These are phyloP conservation scores for Claviceps purpurea DNA, from an alignment of 2,329 filamentous ascomycete species.

Conservation along the genomic window DNA sequence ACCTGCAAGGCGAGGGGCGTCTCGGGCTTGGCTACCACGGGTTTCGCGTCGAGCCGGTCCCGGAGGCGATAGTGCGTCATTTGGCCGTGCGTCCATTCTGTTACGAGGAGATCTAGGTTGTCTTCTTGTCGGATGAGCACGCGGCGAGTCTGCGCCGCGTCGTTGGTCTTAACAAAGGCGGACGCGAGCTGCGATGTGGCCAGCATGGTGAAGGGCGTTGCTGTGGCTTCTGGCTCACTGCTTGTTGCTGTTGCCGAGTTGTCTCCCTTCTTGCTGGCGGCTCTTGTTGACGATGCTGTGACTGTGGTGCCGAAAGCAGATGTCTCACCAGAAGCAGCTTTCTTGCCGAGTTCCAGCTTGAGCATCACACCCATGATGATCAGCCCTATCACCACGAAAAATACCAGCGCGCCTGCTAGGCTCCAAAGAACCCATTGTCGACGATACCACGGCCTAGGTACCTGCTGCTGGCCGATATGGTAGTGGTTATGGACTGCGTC, in stretches of 20 bases:
- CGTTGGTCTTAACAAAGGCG: slow-evolving; percentile 2
- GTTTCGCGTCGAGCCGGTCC: slow-evolving; percentile 5
- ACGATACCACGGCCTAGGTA: slow-evolving; percentile 8
- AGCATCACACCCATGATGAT: slow-evolving; percentile 10
- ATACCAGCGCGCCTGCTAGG: background rate
- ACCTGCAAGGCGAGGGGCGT: slow-evolving; percentile 10
- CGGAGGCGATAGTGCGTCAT: slow-evolving; percentile 4
- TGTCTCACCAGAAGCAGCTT: background rate
- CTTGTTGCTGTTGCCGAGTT: background rate
- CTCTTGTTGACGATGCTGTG: background rate
- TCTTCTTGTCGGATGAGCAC: slow-evolving; percentile 13
- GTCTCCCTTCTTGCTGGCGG: background rate
- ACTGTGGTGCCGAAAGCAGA: background rate
- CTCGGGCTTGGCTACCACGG: slow-evolving; percentile 7
- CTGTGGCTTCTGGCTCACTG: background rate
- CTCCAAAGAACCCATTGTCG: slow-evolving; percentile 7
- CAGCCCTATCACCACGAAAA: slow-evolving; percentile 3
- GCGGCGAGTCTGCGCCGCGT: slow-evolving; percentile 2
- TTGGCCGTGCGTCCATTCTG: slow-evolving; percentile 5
- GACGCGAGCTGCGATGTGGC: slow-evolving; percentile 9
- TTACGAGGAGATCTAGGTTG: slow-evolving; percentile 8
- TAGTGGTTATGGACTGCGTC: slow-evolving; percentile 10
- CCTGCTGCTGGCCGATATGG: slow-evolving; percentile 2
- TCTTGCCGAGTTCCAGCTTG: slow-evolving; percentile 4
- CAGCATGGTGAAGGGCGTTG: slow-evolving; percentile 6